Evolutionary conservation across 768 basidiomycete species (phyloP).

Genomic region (Tylopilus balloui): DNA sequence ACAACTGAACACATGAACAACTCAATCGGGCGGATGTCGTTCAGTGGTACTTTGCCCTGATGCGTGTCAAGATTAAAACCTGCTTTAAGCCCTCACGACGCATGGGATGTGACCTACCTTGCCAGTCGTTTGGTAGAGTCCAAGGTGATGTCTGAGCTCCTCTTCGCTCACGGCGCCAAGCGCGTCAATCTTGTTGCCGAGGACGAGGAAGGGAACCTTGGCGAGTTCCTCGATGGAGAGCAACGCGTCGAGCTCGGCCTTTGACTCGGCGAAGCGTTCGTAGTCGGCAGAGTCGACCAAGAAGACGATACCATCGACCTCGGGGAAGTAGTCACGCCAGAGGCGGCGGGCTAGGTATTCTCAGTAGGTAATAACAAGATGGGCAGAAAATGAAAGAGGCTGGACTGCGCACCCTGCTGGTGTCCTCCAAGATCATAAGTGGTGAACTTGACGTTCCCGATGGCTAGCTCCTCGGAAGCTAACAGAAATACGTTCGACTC

Average conservation of each 20-base stretch:
- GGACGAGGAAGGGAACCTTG: conserved; percentile 96
- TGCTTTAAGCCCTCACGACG: not conserved
- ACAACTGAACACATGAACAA: conserved; percentile 99
- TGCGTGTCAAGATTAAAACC: conserved; percentile 4
- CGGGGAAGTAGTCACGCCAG: conserved; percentile 99
- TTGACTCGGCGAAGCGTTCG: conserved; percentile 94
- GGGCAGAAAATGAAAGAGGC: not conserved
- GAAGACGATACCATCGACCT: conserved; percentile 98
- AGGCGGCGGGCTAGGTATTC: conserved; percentile 75
- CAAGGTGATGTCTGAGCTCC: conserved; percentile 91
- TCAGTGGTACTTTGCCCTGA: conserved; percentile 95
- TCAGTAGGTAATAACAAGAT: not conserved
- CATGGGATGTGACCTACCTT: conserved; percentile 54
- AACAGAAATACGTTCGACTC: conserved; percentile 10
- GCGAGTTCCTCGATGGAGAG: conserved; percentile 92
- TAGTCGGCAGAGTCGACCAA: conserved; percentile 96
- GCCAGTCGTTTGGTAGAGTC: conserved; percentile 98
- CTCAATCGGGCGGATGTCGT: conserved; percentile 96
- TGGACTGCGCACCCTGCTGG: conserved; percentile 67
- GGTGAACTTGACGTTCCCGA: conserved; percentile 98
- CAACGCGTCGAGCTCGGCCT: conserved; percentile 94
- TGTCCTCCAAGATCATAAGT: conserved; percentile 98
- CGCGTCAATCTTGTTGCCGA: conserved; percentile 99
- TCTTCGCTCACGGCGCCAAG: conserved; percentile 96
- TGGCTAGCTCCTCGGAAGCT: conserved; percentile 99